Evolutionary conservation across 495 filamentous ascomycete species (phyloP), one percentile per base, ranked within the genome.

Genomic region (Xylaria curta): DNA sequence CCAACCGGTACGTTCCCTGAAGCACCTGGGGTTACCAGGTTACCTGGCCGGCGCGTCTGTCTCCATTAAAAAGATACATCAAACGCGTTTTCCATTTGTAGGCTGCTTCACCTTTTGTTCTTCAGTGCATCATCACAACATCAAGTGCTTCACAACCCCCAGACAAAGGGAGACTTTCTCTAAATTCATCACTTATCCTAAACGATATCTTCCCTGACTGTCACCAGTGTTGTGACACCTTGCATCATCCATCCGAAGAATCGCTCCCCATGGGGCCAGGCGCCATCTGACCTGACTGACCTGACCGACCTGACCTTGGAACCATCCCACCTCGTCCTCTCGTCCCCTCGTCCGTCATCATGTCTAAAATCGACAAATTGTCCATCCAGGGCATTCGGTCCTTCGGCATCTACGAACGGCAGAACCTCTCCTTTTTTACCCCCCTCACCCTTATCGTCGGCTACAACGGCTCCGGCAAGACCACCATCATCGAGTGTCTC

Each of bases 401-500:
- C 66, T 99, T 99, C 81, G 92, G 93, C 81, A 92, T 93, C 76
- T 85, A 83, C 31, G 83, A 86, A 64, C 89, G 85, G 67, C 90
- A 97, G 83, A 91, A 88, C n/a, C 97, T 99, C 33, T 87, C 92
- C 68, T 98, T 99, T 79, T 86, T 94, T 66, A 91, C 93, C 8
- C 96, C 96, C 19, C 85, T 99, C 42, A 99, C 96, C 9, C 86
- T 99, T 64, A 98, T 99, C 73, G 96, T 99, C 66, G 96, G 96
- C 54, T 93, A 93, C 76, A 99, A 99, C 85, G 96, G 96, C 68
- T 97, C 95, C 10, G 96, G 97, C 54, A 99, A 99, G 83, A 99
- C 96, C 88, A 98, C 97, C 58, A 97, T 99, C 79, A 98, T 99
- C 82, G 96, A 99, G 80, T 97, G 96, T 78, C 94, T 99, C 75